Percentiles rank a stretch among this genome's conserved stretches.
Evolutionary conservation across 345 rosid genomes (phyloP).

Genomic region (Rhodamnia rubescens): DNA sequence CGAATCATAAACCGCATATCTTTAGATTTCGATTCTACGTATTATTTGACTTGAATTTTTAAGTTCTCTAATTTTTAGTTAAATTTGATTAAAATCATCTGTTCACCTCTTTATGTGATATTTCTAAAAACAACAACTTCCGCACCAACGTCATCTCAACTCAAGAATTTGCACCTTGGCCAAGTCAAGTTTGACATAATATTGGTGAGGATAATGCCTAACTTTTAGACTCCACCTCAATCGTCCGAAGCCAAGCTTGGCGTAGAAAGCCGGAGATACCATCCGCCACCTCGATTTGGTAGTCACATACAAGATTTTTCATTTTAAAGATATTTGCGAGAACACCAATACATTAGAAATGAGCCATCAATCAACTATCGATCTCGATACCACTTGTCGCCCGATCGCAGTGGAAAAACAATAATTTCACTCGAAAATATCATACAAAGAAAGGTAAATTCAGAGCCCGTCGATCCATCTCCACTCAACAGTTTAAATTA

Average conservation of each 20-base stretch:
- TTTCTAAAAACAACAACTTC: neutral
- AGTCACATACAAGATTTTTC: neutral
- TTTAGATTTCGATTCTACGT: too few relatives aligned
- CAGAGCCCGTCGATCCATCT: accelerated
- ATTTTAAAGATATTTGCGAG: neutral
- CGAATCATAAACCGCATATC: too few relatives aligned
- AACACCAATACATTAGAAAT: too few relatives aligned
- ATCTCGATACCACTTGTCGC: accelerated
- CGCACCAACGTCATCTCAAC: neutral
- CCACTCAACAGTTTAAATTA: accelerated
- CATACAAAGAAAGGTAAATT: accelerated
- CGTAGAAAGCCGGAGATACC: neutral
- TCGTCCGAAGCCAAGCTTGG: neutral
- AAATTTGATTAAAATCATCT: too few relatives aligned
- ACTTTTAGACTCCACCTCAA: neutral
- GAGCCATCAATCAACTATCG: neutral
- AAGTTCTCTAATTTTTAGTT: too few relatives aligned
- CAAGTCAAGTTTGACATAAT: neutral
- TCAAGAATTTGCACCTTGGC: neutral
- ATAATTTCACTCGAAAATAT: neutral
- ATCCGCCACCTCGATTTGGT: neutral
- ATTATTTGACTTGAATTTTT: too few relatives aligned
- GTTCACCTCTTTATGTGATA: too few relatives aligned
- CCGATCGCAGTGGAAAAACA: accelerated
- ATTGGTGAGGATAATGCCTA: neutral